Conservation (phyloP, 805 yeast species). For the Lachancea fermentati region DNA sequence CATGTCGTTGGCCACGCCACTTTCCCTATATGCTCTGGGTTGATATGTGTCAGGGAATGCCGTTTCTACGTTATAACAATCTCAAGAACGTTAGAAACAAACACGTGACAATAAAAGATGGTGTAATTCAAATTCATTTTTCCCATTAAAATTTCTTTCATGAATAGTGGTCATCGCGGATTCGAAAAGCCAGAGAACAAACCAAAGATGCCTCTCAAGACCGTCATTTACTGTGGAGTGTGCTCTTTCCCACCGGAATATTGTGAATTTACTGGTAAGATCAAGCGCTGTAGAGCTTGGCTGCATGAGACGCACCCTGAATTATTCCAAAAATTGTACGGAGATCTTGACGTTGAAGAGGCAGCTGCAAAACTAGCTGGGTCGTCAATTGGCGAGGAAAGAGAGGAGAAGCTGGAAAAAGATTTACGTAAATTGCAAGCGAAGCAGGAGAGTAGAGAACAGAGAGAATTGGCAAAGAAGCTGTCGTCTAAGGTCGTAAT, state of each 20-base stretch:
- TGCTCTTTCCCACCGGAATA: slow-evolving; percentile 85
- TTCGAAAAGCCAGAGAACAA: not conserved
- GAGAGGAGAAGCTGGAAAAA: slow-evolving; percentile 74
- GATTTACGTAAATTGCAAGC: slow-evolving; percentile 81
- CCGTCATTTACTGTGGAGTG: slow-evolving; percentile 64
- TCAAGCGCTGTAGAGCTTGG: slow-evolving; percentile 84
- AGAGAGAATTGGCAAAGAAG: slow-evolving; percentile 74
- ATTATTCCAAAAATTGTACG: slow-evolving; percentile 53
- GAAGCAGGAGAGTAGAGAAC: slow-evolving; percentile 79
- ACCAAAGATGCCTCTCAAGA: slow-evolving; percentile 26
- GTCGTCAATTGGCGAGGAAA: slow-evolving; percentile 61
- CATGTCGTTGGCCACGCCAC: slow-evolving; percentile 8
- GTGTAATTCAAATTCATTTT: too few relatives aligned
- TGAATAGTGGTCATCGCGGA: too few relatives aligned
- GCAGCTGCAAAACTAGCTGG: slow-evolving; percentile 38
- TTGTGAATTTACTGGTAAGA: slow-evolving; percentile 83
- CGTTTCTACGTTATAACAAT: too few relatives aligned
- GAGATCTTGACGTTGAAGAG: slow-evolving; percentile 37
- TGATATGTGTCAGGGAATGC: too few relatives aligned
- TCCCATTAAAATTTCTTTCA: too few relatives aligned
- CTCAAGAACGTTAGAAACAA: too few relatives aligned
- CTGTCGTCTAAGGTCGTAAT: slow-evolving; percentile 75
- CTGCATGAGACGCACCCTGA: slow-evolving; percentile 53
- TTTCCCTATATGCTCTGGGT: not conserved
- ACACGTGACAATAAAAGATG: too few relatives aligned